phyloP scores from a whole-genome alignment of 305 asterid species.

The Petunia hybrid region DNA sequence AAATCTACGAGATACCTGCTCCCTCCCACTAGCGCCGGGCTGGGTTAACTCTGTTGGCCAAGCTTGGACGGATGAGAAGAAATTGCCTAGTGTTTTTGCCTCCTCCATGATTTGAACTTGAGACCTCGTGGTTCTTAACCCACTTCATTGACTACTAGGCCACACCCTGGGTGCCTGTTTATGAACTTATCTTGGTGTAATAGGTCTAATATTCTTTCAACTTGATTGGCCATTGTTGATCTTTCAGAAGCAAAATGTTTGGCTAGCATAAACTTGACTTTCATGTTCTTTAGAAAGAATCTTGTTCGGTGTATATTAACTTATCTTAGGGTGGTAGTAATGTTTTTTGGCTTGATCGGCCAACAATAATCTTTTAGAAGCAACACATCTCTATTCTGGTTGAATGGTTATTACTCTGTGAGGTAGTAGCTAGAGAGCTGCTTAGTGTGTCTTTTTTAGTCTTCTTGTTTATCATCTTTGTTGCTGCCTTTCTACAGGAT shows the following conservation, averaged over 20 bases:
- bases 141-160: too few species aligned
- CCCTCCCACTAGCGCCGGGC: too few species aligned
- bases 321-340: background rate
- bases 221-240: background rate
- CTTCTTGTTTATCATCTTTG: constrained; percentile 8
- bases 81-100: too few species aligned
- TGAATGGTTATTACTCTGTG: constrained; percentile 10
- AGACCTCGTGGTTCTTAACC: too few species aligned
- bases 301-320: background rate
- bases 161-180: too few species aligned
- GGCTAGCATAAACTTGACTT: background rate
- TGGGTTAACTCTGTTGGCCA: too few species aligned
- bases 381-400: background rate
- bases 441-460: background rate
- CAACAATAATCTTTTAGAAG: background rate
- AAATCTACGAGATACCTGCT: too few species aligned
- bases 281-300: background rate
- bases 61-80: too few species aligned
- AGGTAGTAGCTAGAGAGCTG: constrained; percentile 1
- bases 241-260: background rate
- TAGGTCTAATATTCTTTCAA: background rate
- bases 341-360: background rate
- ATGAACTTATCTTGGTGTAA: background rate
- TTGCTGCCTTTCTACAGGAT: constrained; percentile 56
- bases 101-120: too few species aligned